A percentile compares a stretch with the other conserved stretches of the same genome.
phyloP scores from a whole-genome alignment of 108 stramenopile genomes.

The Skeletonema menzelii region DNA sequence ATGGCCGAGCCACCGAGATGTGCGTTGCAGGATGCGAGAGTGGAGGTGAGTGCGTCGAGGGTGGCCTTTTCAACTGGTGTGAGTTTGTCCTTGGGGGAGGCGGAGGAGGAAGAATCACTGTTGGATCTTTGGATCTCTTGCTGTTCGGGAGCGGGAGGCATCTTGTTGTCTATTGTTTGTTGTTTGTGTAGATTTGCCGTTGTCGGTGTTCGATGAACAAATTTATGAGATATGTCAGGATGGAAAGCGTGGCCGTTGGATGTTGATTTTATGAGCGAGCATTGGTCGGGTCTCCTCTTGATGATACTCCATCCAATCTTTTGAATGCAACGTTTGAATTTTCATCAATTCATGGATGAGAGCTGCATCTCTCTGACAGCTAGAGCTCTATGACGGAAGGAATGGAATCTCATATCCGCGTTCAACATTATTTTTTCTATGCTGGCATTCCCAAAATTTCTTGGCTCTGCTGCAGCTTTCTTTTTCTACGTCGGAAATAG shows the following conservation, averaged over 20 bases:
- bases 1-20: constrained; percentile 65
- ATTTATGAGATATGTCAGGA: neutral
- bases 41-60: constrained; percentile 38
- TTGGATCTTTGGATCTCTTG: neutral
- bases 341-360: no score
- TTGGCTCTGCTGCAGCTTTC: no score
- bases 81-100: neutral
- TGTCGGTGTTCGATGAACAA: neutral
- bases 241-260: neutral
- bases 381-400: no score
- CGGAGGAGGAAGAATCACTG: neutral
- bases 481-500: no score
- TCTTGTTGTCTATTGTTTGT: neutral
- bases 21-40: constrained; percentile 29
- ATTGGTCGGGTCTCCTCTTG: neutral
- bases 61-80: constrained; percentile 24
- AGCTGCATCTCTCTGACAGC: no score
- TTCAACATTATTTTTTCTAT: no score
- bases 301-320: neutral
- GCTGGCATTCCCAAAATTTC: no score
- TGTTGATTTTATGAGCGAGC: neutral
- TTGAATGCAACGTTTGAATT: no score
- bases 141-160: neutral
- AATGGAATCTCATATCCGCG: no score
- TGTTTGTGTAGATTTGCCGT: neutral